Conservation (phyloP, 768 basidiomycete genomes). For the Epithele typhae region DNA sequence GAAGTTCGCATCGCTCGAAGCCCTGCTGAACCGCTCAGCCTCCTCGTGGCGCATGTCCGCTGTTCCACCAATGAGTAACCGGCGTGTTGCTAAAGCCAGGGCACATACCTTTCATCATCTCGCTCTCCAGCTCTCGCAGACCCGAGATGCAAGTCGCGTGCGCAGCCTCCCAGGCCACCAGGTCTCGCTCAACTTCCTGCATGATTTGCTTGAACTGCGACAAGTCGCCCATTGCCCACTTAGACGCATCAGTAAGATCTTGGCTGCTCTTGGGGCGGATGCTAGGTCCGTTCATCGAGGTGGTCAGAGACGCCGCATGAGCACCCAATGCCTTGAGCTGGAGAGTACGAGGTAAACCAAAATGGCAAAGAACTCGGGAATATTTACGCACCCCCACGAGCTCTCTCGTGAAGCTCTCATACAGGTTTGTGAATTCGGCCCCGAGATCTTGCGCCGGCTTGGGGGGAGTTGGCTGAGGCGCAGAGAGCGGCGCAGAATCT, state of each 20-base stretch:
- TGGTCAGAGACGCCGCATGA: constrained; percentile 1
- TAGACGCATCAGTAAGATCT: constrained; percentile 43
- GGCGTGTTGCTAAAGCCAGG: background rate
- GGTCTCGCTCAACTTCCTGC: constrained; percentile 39
- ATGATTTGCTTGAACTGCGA: constrained; percentile 47
- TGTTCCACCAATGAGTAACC: constrained; percentile 29
- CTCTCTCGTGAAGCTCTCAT: constrained; percentile 50
- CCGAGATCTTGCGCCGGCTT: constrained; percentile 62
- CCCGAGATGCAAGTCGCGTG: constrained; percentile 36
- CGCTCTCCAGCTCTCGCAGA: constrained; percentile 57
- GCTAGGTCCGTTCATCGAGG: constrained; percentile 25
- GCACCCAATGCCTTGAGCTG: constrained; percentile 9
- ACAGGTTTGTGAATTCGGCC: constrained; percentile 52
- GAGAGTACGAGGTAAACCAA: background rate
- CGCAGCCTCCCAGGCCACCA: constrained; percentile 42
- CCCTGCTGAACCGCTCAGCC: constrained; percentile 72
- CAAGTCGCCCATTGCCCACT: constrained; percentile 54
- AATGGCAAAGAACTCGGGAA: too few species aligned
- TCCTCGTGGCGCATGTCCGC: constrained; percentile 83
- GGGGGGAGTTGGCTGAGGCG: too few species aligned
- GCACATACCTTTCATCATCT: constrained; percentile 60
- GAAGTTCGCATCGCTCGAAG: constrained; percentile 75
- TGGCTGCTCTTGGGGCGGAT: constrained; percentile 36
- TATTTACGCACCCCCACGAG: too few species aligned
- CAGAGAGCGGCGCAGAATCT: too few species aligned